Percentiles rank a stretch among this genome's conserved stretches.
These are phyloP conservation scores for Phlebiopsis gigantea DNA, from an alignment of 768 basidiomycete genomes.

Conservation along the genomic window DNA sequence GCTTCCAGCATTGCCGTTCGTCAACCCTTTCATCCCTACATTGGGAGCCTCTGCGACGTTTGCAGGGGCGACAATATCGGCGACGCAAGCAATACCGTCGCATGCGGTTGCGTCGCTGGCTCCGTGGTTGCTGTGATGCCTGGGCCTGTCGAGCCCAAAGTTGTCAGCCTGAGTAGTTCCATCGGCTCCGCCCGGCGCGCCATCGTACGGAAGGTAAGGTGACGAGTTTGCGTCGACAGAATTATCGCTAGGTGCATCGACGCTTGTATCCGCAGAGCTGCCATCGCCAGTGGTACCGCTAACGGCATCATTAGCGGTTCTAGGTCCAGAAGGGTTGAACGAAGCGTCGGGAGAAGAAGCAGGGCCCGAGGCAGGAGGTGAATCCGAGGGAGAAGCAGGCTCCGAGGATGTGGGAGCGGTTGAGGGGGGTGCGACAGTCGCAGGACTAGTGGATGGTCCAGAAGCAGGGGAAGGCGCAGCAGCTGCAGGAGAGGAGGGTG, in stretches of 20 bases:
- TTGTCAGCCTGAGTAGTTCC: background rate
- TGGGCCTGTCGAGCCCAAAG: background rate
- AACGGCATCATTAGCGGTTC: background rate
- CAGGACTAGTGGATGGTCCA: background rate
- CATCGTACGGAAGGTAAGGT: background rate
- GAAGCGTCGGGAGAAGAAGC: background rate
- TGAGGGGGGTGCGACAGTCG: background rate
- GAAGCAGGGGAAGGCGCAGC: background rate
- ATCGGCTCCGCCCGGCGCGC: background rate
- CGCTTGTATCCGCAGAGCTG: background rate
- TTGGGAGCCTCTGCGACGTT: background rate
- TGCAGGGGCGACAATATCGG: background rate
- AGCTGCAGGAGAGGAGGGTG: background rate
- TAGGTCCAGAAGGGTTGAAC: background rate
- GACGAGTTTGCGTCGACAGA: background rate
- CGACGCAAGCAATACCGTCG: background rate
- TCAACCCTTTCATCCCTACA: slow-evolving; percentile 1
- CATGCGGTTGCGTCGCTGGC: background rate
- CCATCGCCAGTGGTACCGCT: background rate
- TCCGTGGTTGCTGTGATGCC: background rate
- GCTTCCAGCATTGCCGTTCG: background rate
- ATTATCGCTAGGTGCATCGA: background rate
- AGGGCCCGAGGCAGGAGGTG: background rate
- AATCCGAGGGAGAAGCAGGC: background rate
- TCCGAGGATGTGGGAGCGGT: background rate